phyloP scores from a whole-genome alignment of 805 yeast genomes.

The Ogataea paraovalis region DNA sequence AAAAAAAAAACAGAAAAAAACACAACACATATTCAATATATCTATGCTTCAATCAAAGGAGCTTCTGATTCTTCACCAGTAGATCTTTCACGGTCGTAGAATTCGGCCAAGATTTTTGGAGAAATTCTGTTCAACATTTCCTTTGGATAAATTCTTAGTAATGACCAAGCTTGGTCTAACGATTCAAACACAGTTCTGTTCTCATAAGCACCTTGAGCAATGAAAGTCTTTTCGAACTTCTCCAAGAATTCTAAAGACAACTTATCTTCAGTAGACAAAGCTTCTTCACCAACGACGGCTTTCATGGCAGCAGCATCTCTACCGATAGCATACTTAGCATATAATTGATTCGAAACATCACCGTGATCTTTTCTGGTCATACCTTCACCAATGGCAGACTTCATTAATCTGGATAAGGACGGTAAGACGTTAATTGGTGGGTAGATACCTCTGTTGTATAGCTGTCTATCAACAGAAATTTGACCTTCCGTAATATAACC shows the following conservation, averaged over 20 bases:
- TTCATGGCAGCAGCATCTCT: conserved; percentile 99
- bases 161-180: conserved; percentile 96
- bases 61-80: conserved; percentile 38
- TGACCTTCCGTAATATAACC: conserved; percentile 99
- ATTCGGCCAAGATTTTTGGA: conserved; percentile 93
- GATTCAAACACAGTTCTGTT: conserved; percentile 92
- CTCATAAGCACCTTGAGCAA: conserved; percentile 95
- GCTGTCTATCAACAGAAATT: conserved; percentile 94
- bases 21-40: not conserved
- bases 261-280: conserved; percentile 95
- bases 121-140: conserved; percentile 98
- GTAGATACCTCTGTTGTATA: conserved; percentile 93
- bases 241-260: conserved; percentile 95
- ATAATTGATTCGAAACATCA: conserved; percentile 97
- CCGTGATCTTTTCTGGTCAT: conserved; percentile 99
- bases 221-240: conserved; percentile 94
- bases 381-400: conserved; percentile 99
- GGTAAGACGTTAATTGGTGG: conserved; percentile 99
- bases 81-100: conserved; percentile 85
- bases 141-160: conserved; percentile 97
- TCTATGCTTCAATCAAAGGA: conserved; percentile 23
- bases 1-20: not conserved
- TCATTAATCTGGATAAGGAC: conserved; percentile 96
- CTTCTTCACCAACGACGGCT: conserved; percentile 99
- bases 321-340: conserved; percentile 99